Evolutionary conservation across 1,139 yeast genomes (phyloP).

Genomic region (Entelexis sorbosivorans): DNA sequence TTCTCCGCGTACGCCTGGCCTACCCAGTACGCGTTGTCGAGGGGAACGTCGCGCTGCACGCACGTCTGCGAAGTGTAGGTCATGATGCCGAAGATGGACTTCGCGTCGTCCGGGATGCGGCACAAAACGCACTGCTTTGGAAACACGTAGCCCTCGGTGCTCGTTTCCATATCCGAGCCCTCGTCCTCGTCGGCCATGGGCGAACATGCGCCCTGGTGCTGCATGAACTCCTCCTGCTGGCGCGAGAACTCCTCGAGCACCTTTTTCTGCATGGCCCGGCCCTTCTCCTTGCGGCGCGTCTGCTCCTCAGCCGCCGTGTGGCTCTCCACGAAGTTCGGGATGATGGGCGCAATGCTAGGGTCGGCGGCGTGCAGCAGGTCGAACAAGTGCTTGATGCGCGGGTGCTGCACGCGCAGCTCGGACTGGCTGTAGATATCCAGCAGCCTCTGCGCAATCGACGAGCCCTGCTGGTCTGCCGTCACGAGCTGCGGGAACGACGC

Average conservation of each 20-base stretch:
- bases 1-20: constrained; percentile 17
- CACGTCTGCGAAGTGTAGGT: constrained; percentile 18
- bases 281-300: constrained; percentile 54
- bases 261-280: constrained; percentile 60
- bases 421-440: not conserved
- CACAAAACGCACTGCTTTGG: constrained; percentile 83
- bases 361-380: constrained; percentile 21
- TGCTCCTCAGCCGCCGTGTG: constrained; percentile 33
- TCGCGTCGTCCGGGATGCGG: constrained; percentile 62
- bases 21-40: constrained; percentile 17
- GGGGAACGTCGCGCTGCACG: constrained; percentile 18
- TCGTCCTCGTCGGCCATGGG: constrained; percentile 19
- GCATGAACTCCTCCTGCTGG: constrained; percentile 58
- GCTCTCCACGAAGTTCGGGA: not conserved
- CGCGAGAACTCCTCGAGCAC: constrained; percentile 60
- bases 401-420: constrained; percentile 15
- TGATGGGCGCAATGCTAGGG: constrained; percentile 15
- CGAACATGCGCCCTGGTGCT: constrained; percentile 21
- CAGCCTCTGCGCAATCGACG: constrained; percentile 10
- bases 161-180: constrained; percentile 35
- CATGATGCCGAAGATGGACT: constrained; percentile 68
- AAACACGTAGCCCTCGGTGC: constrained; percentile 44
- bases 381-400: constrained; percentile 38
- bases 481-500: constrained; percentile 5
- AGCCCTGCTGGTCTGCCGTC: not conserved